Evolutionary conservation across 1,284 basidiomycete genomes (phyloP).

Genomic region (Entoloma clypeatum): DNA sequence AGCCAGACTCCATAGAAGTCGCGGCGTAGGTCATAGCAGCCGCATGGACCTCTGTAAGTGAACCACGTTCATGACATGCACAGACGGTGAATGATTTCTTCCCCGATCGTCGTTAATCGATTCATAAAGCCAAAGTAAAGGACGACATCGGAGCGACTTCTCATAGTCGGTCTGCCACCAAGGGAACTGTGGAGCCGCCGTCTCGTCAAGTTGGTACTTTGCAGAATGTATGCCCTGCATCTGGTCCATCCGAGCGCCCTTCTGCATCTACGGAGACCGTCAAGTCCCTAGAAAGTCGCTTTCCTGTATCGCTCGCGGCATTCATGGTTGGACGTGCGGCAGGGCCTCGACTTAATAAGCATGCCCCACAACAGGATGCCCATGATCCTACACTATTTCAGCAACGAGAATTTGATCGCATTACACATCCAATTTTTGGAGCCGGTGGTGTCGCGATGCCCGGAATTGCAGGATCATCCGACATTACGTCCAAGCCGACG

Average conservation of each 20-base stretch:
- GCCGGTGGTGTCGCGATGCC: conserved; percentile 69
- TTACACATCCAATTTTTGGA: conserved; percentile 72
- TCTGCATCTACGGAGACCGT: conserved; percentile 1
- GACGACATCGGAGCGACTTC: conserved; percentile 6
- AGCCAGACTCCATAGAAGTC: conserved; percentile 60
- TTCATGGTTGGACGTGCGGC: conserved; percentile 74
- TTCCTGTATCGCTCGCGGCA: conserved; percentile 57
- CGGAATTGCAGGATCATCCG: conserved; percentile 43
- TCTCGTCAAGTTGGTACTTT: conserved; percentile 45
- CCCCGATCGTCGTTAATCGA: conserved; percentile 4
- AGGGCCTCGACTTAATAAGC: conserved; percentile 66
- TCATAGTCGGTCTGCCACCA: conserved; percentile 22
- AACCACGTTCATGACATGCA: too few relatives aligned
- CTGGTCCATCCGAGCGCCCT: conserved; percentile 1
- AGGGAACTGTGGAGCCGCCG: conserved; percentile 33
- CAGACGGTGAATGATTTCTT: conserved; percentile 14
- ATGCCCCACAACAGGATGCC: conserved; percentile 66
- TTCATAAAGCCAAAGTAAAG: conserved; percentile 15
- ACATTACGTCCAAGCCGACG: conserved; percentile 22
- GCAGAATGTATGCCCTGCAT: conserved; percentile 38
- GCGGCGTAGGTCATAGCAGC: conserved; percentile 43
- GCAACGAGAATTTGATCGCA: conserved; percentile 46
- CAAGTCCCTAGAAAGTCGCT: conserved; percentile 6
- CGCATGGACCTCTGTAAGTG: conserved; percentile 45
- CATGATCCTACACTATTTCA: conserved; percentile 63